Conservation (phyloP, 139 green algal genomes). For the Trebouxia sp. region DNA sequence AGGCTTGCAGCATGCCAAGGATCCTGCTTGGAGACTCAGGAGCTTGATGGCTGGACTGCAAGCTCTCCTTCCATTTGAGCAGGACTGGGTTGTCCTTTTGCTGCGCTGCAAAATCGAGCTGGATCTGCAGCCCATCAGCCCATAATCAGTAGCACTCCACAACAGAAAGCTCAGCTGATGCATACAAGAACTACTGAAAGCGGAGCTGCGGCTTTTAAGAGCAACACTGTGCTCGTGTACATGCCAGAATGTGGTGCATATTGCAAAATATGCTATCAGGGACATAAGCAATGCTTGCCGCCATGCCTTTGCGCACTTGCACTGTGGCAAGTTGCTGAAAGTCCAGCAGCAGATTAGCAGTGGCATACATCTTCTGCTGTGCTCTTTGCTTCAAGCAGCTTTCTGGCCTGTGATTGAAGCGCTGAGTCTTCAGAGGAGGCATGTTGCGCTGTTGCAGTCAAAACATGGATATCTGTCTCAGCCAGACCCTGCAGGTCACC, state of each 20-base stretch:
- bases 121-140: background rate
- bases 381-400: background rate
- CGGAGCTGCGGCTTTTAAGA: no score
- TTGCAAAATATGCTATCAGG: no score
- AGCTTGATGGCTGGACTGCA: background rate
- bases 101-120: conserved; percentile 15
- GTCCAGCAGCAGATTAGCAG: no score
- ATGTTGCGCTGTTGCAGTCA: background rate
- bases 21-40: background rate
- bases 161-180: background rate
- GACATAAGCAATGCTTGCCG: no score
- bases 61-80: background rate
- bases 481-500: background rate
- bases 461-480: background rate
- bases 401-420: background rate
- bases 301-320: no score
- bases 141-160: no score
- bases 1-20: background rate
- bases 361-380: background rate
- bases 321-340: background rate
- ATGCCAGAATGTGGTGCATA: no score
- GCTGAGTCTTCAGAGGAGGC: background rate
- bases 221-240: background rate
- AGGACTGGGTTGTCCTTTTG: background rate
- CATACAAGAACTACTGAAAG: background rate